Evolutionary conservation across 2,329 filamentous ascomycete genomes (phyloP), one percentile per base, ranked within the genome.

Genomic region (Raffaelea albimanens): DNA sequence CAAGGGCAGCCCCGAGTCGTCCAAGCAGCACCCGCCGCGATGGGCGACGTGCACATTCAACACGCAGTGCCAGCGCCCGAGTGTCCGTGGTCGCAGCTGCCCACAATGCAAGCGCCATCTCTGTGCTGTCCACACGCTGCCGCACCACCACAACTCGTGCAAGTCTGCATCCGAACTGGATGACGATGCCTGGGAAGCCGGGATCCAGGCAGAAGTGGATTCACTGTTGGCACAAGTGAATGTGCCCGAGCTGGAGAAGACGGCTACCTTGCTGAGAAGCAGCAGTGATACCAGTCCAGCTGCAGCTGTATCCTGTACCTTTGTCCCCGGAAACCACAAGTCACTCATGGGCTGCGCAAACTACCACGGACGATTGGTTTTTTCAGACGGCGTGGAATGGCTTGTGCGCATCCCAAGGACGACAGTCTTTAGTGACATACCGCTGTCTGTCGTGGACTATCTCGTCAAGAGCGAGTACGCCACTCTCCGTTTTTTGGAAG

Each of bases 321-420:
- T 34, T 33, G n/a, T n/a, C n/a, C n/a, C n/a, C n/a, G n/a, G n/a
- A n/a, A n/a, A n/a, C 8, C 14, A 18, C 4, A 31, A 29, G 2
- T 11, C 36, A 3, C 22, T 34, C 9, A 49, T 51, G 46, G 50
- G 46, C 36, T 29, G 44, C 16, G 38, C 41, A n/a, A 49, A 51
- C 44, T 47, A 51, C 42, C 41, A 49, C 47, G 36, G 40, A 3
- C 23, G 36, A 16, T 9, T 52, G 5, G 13, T 18, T 7, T 52
- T 52, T 44, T 36, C 4, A 31, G 50, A 51, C 42, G 50, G 47
- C 11, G 38, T 43, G 18, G 14, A 16, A 14, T 51, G 50, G 50
- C 10, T 49, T 3, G 50, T 33, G 3, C 47, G 50, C 9, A 42
- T 51, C 2, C 50, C 41, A 2, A 41, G 46, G 11, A 19, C 38